A percentile compares a stretch with the other conserved stretches of the same genome.
Conservation (phyloP, 305 asterid species). For the Solanum hybrid region DNA sequence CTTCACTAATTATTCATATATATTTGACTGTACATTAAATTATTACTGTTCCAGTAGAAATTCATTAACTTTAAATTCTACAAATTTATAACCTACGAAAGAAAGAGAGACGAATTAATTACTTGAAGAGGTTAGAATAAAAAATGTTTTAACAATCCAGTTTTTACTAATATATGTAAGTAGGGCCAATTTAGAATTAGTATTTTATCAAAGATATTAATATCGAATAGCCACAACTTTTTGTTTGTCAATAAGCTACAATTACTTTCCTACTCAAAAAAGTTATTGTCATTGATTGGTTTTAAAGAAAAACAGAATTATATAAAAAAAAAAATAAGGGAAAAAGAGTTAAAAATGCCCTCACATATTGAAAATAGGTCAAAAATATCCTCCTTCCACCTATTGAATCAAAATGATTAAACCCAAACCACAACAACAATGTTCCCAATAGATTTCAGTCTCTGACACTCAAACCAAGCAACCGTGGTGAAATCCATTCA, state of each 20-base stretch:
- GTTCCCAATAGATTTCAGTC: slow-evolving; percentile 27
- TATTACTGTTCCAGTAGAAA: not conserved
- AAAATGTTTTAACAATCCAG: not conserved
- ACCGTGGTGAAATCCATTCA: no score
- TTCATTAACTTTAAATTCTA: not conserved
- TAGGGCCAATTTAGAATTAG: not conserved
- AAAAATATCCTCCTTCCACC: no score
- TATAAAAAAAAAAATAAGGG: not conserved
- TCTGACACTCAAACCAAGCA: no score
- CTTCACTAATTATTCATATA: not conserved
- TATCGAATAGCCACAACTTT: not conserved
- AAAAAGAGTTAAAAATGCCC: no score
- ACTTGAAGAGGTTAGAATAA: not conserved
- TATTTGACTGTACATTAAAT: not conserved
- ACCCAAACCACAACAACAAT: slow-evolving; percentile 57
- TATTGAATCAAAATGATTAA: slow-evolving; percentile 26
- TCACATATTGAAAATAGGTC: no score
- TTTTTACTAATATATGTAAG: not conserved
- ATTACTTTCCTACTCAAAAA: not conserved
- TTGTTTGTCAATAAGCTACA: not conserved
- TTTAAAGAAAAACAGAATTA: not conserved
- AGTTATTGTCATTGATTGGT: not conserved
- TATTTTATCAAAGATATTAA: not conserved
- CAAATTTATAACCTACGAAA: no score
- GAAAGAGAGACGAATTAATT: not conserved